These are phyloP conservation scores for Paraurostyla sp. DNA, from an alignment of 73 alveolate species.

Conservation along the genomic window DNA sequence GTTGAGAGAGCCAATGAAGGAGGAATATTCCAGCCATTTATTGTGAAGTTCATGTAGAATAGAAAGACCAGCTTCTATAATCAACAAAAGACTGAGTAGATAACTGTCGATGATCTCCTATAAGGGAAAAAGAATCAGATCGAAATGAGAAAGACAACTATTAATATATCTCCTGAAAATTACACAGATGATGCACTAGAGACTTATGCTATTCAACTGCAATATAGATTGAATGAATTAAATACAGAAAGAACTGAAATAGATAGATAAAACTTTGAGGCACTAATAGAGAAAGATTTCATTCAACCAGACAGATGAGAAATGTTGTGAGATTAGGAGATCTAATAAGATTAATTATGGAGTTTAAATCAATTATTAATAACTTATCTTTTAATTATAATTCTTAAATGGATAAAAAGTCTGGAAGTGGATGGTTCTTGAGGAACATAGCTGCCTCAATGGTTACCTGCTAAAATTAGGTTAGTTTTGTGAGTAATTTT, in stretches of 20 bases:
- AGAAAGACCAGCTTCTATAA: conserved; percentile 39
- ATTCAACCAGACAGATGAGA: conserved; percentile 51
- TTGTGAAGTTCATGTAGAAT: conserved; percentile 52
- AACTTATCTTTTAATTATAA: background rate
- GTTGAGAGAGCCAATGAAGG: background rate
- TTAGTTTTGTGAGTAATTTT: background rate
- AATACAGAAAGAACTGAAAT: conserved; percentile 64
- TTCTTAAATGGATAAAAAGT: background rate
- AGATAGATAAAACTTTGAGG: conserved; percentile 64
- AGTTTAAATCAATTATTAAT: background rate
- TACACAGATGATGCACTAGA: conserved; percentile 40
- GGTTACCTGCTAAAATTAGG: background rate
- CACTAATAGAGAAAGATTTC: conserved; percentile 73
- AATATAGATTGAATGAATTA: conserved; percentile 35
- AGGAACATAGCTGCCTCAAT: background rate
- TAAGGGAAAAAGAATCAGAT: conserved; percentile 21
- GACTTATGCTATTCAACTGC: conserved; percentile 41
- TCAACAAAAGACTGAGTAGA: background rate
- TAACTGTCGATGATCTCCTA: conserved; percentile 45
- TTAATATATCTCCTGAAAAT: conserved; percentile 26
- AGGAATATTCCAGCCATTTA: conserved; percentile 62
- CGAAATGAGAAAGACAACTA: conserved; percentile 23
- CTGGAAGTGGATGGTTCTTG: too few species aligned
- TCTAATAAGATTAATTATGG: background rate
- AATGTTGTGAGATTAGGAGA: background rate